Conservation (phyloP, 1,284 basidiomycete genomes). For the Spongispora temasekensis region DNA sequence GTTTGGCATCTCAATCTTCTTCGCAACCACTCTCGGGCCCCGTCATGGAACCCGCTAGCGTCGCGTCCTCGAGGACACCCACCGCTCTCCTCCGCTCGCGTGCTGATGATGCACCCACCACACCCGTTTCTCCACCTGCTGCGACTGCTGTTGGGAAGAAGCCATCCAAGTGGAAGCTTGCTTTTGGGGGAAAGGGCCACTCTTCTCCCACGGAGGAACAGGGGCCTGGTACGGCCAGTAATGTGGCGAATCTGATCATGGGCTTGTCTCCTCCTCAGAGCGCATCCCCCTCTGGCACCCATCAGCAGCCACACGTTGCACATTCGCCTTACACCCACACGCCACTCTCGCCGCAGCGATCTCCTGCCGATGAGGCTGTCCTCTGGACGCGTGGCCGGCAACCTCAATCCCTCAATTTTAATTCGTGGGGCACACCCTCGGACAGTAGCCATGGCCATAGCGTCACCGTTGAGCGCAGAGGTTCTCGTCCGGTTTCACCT, state of each 20-base stretch:
- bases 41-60: constrained; percentile 25
- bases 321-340: constrained; percentile 31
- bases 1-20: constrained; percentile 47
- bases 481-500: constrained; percentile 26
- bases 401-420: constrained; percentile 21
- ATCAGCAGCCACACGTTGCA: constrained; percentile 24
- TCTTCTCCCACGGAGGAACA: constrained; percentile 48
- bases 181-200: constrained; percentile 62
- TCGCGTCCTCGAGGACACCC: constrained; percentile 24
- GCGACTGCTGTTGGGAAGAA: constrained; percentile 52
- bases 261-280: constrained; percentile 37
- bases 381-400: constrained; percentile 37
- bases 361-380: constrained; percentile 36
- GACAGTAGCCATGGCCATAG: constrained; percentile 13
- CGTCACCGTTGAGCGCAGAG: constrained; percentile 21
- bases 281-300: constrained; percentile 12
- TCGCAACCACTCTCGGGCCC: constrained; percentile 16
- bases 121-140: constrained; percentile 7
- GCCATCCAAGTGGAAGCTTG: constrained; percentile 76
- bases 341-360: constrained; percentile 38
- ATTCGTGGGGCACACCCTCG: constrained; percentile 19
- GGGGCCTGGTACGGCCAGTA: constrained; percentile 54
- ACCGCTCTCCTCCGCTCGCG: background rate
- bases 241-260: constrained; percentile 72
- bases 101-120: constrained; percentile 8